These are phyloP conservation scores for Colletotrichum eleusines DNA, from an alignment of 2,329 filamentous ascomycete genomes.

Conservation along the genomic window DNA sequence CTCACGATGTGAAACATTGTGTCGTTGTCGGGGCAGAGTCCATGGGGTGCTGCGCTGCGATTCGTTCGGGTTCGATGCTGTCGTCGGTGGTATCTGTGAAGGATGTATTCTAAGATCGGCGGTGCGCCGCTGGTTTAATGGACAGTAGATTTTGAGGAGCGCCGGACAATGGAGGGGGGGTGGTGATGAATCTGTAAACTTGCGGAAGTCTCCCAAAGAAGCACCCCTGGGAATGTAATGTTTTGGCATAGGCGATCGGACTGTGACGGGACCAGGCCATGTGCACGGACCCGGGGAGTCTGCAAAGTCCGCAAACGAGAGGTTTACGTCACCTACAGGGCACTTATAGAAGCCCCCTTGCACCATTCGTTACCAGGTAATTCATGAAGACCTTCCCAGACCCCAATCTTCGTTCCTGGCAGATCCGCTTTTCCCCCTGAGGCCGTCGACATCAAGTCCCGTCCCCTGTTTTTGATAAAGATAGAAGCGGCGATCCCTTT, in stretches of 20 bases:
- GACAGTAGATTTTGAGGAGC: background rate
- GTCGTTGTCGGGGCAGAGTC: conserved; percentile 40
- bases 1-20: conserved; percentile 65
- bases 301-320: conserved; percentile 35
- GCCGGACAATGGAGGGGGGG: conserved; percentile 2
- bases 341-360: conserved; percentile 16
- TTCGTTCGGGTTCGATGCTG: background rate
- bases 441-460: background rate
- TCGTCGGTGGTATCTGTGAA: background rate
- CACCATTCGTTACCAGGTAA: conserved; percentile 17
- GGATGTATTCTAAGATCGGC: background rate
- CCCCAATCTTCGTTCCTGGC: conserved; percentile 21
- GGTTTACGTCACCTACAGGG: conserved; percentile 34
- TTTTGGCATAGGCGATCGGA: conserved; percentile 24
- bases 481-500: background rate
- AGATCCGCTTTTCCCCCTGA: conserved; percentile 30
- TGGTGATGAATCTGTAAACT: conserved; percentile 6
- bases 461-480: conserved; percentile 1
- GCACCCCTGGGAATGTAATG: conserved; percentile 5
- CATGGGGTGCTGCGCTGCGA: conserved; percentile 32
- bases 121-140: background rate
- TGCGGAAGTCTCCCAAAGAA: conserved; percentile 6
- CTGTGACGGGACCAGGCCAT: conserved; percentile 28
- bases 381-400: conserved; percentile 28
- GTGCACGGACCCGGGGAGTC: conserved; percentile 37